Evolutionary conservation across 169 alveolate species (phyloP).

Genomic region (Ichthyophthirius multifiliis): DNA sequence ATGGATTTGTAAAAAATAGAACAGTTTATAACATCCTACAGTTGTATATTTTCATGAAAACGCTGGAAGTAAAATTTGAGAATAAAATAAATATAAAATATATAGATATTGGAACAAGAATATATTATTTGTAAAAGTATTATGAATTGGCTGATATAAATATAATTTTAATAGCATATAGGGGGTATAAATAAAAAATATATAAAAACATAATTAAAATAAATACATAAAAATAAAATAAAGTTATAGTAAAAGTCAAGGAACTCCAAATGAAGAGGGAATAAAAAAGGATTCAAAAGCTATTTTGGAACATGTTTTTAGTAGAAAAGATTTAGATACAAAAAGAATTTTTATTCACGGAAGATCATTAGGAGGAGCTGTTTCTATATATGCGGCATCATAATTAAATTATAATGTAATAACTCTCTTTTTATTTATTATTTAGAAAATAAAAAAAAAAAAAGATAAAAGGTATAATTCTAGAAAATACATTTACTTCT

Average conservation of each 20-base stretch:
- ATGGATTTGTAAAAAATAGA: too few relatives aligned
- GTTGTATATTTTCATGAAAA: too few relatives aligned
- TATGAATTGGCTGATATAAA: conserved; percentile 53
- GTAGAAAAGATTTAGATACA: conserved; percentile 63
- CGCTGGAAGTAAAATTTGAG: too few relatives aligned
- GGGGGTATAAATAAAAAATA: conserved; percentile 60
- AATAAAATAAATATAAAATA: too few relatives aligned
- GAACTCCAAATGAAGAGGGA: conserved; percentile 84
- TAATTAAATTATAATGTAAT: neutral
- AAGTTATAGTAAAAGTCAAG: conserved; percentile 72
- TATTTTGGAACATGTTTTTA: conserved; percentile 52
- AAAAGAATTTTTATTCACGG: conserved; percentile 76
- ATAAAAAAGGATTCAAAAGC: conserved; percentile 81
- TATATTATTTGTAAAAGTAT: conserved; percentile 53
- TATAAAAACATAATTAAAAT: neutral
- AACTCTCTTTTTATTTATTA: neutral
- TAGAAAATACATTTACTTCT: conserved; percentile 83
- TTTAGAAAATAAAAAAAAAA: neutral
- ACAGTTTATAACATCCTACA: too few relatives aligned
- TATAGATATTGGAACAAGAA: conserved; percentile 76
- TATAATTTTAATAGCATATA: conserved; percentile 78
- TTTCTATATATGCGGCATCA: conserved; percentile 70
- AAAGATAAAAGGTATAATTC: conserved; percentile 62
- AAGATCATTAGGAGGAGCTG: conserved; percentile 87
- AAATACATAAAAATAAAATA: neutral